Percentiles rank a stretch among this genome's conserved stretches.
Evolutionary conservation across 108 stramenopile species (phyloP).

Genomic region (Hondaea fermentalgiana): DNA sequence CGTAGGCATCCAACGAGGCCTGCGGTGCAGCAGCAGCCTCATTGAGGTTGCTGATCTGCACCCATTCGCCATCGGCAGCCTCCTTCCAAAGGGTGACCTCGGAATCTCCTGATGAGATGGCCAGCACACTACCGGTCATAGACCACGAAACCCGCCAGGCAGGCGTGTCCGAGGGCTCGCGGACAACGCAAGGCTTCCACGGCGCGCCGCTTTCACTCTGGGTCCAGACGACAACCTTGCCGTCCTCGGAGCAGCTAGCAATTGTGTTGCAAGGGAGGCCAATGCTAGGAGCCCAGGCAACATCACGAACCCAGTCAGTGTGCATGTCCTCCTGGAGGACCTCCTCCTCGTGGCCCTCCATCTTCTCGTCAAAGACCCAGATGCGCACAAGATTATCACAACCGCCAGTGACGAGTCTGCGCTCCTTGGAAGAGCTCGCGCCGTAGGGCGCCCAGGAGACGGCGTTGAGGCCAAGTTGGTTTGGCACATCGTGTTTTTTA

Average conservation of each 20-base stretch:
- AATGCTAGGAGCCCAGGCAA: slow-evolving; percentile 84
- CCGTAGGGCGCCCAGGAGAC: slow-evolving; percentile 75
- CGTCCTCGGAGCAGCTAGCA: slow-evolving; percentile 88
- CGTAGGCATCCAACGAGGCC: background rate
- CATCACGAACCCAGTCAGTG: slow-evolving; percentile 93
- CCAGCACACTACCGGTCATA: slow-evolving; percentile 87
- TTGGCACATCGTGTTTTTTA: background rate
- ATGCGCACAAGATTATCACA: slow-evolving; percentile 88
- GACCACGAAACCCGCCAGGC: slow-evolving; percentile 98
- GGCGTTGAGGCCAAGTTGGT: slow-evolving; percentile 23
- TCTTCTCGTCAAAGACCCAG: background rate
- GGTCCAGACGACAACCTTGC: slow-evolving; percentile 85
- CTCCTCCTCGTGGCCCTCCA: slow-evolving; percentile 8
- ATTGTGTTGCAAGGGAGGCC: slow-evolving; percentile 74
- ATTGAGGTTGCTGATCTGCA: slow-evolving; percentile 37
- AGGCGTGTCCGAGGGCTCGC: slow-evolving; percentile 69
- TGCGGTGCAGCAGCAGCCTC: slow-evolving; percentile 13
- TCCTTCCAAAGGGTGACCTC: slow-evolving; percentile 90
- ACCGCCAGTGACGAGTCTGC: slow-evolving; percentile 81
- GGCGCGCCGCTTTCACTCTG: slow-evolving; percentile 34
- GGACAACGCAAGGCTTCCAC: slow-evolving; percentile 71
- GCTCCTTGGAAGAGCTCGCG: background rate
- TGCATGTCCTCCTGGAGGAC: slow-evolving; percentile 38
- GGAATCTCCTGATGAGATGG: slow-evolving; percentile 86
- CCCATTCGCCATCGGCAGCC: slow-evolving; percentile 43